A percentile compares a stretch with the other conserved stretches of the same genome.
phyloP scores from a whole-genome alignment of 2,329 filamentous ascomycete genomes.

The Pestalotiopsis sp. region DNA sequence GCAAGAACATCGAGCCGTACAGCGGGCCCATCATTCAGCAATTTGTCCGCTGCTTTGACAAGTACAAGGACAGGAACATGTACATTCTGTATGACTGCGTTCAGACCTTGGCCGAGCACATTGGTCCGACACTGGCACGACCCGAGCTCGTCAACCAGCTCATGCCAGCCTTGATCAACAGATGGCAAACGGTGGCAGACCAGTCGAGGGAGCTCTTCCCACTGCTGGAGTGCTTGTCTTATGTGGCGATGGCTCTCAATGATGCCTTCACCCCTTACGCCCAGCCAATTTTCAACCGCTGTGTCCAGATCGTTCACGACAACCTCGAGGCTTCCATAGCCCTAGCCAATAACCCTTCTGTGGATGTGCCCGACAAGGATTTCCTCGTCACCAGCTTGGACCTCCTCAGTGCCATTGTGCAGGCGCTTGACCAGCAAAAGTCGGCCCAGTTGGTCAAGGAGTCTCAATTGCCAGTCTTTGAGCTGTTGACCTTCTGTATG shows the following conservation, averaged over 20 bases:
- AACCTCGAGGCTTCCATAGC: conserved; percentile 83
- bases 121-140: conserved; percentile 79
- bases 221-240: conserved; percentile 93
- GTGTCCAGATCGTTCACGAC: conserved; percentile 86
- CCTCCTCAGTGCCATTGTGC: conserved; percentile 88
- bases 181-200: conserved; percentile 86
- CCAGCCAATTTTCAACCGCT: conserved; percentile 82
- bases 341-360: conserved; percentile 65
- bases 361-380: conserved; percentile 90
- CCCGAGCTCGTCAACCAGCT: conserved; percentile 81
- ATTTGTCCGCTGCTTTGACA: conserved; percentile 87
- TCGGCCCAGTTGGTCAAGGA: conserved; percentile 75
- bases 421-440: conserved; percentile 76
- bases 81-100: conserved; percentile 99
- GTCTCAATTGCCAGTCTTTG: conserved; percentile 84
- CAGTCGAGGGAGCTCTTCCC: conserved; percentile 93
- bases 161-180: conserved; percentile 88
- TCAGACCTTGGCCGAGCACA: conserved; percentile 91
- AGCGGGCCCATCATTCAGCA: conserved; percentile 88
- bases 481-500: conserved; percentile 89
- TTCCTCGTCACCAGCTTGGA: conserved; percentile 96
- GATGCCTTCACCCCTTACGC: conserved; percentile 84
- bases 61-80: conserved; percentile 99
- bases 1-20: conserved; percentile 79
- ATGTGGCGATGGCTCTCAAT: conserved; percentile 85